Base-by-base conservation (phyloP, 352 stramenopile species). In the Plasmopara halstedii region DNA sequence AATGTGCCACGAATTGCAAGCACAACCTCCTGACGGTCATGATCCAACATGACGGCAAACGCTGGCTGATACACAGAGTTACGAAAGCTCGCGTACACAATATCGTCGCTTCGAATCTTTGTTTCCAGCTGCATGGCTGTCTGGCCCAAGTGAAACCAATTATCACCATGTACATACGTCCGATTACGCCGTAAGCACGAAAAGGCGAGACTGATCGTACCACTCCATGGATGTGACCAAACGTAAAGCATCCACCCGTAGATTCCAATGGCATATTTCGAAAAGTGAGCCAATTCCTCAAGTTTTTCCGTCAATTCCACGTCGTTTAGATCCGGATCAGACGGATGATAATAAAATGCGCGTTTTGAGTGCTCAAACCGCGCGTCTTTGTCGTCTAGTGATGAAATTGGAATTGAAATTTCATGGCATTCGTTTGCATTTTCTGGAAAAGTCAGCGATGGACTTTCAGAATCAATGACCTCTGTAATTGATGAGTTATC, bases 191-290 rank as follows among this genome's bases (percentile, higher is more conserved):
- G 87, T 35, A 85, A 51, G 49, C 79, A 91, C 38, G 76, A 77
- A 31, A 94, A 85, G 4, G 81, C 74, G 3, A 94, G 54, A 10
- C 73, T 58, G 26, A 87, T 79, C 2, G 74, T 85, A 22, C 75
- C 76, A n/a, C 48, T 88, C 80, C 83, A 94, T 6, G 83, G 83
- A 37, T 90, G 78, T n/a, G 79, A 90, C 83, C 83, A 94, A 20
- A 94, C 74, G 52, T 86, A 94, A 33, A 94, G 60, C 80, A 94
- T 94, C 83, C 83, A 94, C 8, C 83, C 83, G 56, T 92, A 94
- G 42, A 94, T 94, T 9, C 83, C 79, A 21, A 92, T 63, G 0
- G 83, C 75, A 50, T 88, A 94, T 56, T 87, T 81, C n/a, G 78
- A 91, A 41, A 70, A 90, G 39, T 94, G 65, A n/a, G 80, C 80